Base-by-base conservation (phyloP, 1,284 basidiomycete species). In the Melampsora occidentalis region DNA sequence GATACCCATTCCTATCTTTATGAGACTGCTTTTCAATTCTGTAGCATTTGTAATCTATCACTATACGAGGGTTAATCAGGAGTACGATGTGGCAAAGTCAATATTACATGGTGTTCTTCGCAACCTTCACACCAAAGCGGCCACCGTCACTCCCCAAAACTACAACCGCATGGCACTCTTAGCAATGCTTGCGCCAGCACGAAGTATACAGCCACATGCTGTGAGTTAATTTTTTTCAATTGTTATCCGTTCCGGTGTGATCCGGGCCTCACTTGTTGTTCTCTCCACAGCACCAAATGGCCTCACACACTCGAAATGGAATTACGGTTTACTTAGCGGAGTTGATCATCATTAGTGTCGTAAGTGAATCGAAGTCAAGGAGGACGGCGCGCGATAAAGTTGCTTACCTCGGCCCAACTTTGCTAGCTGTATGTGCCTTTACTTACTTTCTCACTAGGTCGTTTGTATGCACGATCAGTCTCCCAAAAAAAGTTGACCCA, bases 401-500 rank as follows among this genome's bases (percentile, higher is more conserved):
- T 22, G 14, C n/a, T 57, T 57, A n/a, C 53, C 18, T n/a, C 20
- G 14, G 28, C 28, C 28, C 10, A 57, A n/a, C 20, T 16, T 14
- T 46, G 28, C 16, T 16, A 57, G 53, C 1, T 28, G 0, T 57
- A 57, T 57, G 28, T 57, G 7, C 53, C 53, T 5, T 28, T 57
- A 28, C 53, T 57, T 28, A n/a, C n/a, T 14, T 57, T 57, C 20
- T 57, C 53, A 28, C 28, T 57, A 28, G 28, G 53, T 57, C n/a
- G 53, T 9, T 28, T 57, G 16, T 57, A 57, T 57, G 20, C 20
- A 12, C 53, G 53, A 57, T 57, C 53, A 22, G 53, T 57, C 10
- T 57, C 53, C 53, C 53, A 57, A 57, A 57, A 57, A 22, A 28
- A 57, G n/a, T 57, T 57, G 28, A n/a, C n/a, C 14, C 53, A 22